Percentiles rank a stretch among this genome's conserved stretches.
Evolutionary conservation across 495 filamentous ascomycete genomes (phyloP).

Genomic region (Umbilicaria muhlenbergii): DNA sequence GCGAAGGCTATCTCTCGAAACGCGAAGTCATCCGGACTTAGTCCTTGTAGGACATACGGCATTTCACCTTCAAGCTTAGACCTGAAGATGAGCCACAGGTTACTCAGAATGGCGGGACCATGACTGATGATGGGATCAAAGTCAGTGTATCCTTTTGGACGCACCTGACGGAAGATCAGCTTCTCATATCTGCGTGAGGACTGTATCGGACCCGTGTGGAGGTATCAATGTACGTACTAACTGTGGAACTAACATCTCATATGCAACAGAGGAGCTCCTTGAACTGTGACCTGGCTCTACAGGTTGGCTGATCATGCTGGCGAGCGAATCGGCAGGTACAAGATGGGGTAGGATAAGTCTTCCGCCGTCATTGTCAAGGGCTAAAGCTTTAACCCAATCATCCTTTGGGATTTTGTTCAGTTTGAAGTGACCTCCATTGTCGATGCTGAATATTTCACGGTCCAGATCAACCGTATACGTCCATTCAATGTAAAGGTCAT

Average conservation of each 20-base stretch:
- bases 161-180: not conserved
- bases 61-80: not conserved
- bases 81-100: not conserved
- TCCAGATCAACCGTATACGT: slow-evolving; percentile 10
- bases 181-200: no score
- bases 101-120: not conserved
- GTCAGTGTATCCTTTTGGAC: slow-evolving; percentile 1
- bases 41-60: not conserved
- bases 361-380: not conserved
- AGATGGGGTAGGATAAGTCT: not conserved
- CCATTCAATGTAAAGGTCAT: no score
- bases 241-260: not conserved
- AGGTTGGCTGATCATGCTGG: not conserved
- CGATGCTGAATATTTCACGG: slow-evolving; percentile 8
- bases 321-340: slow-evolving; percentile 2
- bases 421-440: slow-evolving; percentile 7
- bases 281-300: not conserved
- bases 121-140: slow-evolving; percentile 1
- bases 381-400: slow-evolving; percentile 4
- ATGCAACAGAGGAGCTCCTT: not conserved
- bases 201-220: no score
- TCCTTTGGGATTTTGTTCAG: slow-evolving; percentile 3
- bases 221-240: no score
- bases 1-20: slow-evolving; percentile 9
- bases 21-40: slow-evolving; percentile 2